phyloP scores from a whole-genome alignment of 2,329 filamentous ascomycete genomes.

The Ophiostoma perfectum region DNA sequence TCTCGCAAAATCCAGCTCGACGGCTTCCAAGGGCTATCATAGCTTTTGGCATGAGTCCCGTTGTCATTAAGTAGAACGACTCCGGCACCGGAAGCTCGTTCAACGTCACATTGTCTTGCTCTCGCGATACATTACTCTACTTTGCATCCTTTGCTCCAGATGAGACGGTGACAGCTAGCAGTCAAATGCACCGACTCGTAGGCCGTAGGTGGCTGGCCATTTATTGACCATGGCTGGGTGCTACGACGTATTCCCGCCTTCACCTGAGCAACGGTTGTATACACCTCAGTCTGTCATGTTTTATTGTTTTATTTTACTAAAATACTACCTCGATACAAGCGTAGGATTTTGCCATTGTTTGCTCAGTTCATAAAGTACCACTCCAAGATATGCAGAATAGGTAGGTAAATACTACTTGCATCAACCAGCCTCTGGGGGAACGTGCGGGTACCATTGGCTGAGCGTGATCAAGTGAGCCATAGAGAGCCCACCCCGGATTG shows the following conservation, averaged over 20 bases:
- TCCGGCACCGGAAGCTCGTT: neutral
- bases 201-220: neutral
- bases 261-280: no score
- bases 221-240: neutral
- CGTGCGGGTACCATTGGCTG: constrained; percentile 5
- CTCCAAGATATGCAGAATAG: neutral
- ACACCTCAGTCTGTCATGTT: no score
- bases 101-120: neutral
- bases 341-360: neutral
- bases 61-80: neutral
- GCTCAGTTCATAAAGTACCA: neutral
- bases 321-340: no score
- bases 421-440: neutral
- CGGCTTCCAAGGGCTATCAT: constrained; percentile 52
- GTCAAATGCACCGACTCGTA: no score
- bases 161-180: neutral
- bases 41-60: neutral
- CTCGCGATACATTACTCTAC: neutral
- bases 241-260: neutral
- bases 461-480: neutral
- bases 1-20: constrained; percentile 63
- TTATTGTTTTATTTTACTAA: no score
- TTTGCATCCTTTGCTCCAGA: neutral
- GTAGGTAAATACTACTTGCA: neutral
- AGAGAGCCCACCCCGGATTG: neutral